Evolutionary conservation across 2,329 filamentous ascomycete genomes (phyloP).

Genomic region (Thyridium curvatum): DNA sequence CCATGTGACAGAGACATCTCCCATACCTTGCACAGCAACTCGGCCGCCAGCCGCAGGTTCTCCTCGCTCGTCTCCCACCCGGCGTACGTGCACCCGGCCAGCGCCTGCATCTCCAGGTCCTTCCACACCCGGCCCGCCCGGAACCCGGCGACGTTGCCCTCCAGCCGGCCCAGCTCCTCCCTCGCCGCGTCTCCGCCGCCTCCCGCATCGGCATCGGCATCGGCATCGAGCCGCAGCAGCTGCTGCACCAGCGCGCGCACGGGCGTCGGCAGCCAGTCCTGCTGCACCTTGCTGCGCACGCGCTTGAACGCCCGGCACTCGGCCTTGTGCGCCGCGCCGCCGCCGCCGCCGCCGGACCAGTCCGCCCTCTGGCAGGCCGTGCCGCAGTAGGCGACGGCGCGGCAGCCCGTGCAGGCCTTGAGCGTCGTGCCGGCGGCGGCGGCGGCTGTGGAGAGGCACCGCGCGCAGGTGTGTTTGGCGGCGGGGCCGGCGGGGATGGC

Average conservation of each 20-base stretch:
- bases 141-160: constrained; percentile 38
- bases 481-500: constrained; percentile 39
- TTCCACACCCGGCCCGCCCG: constrained; percentile 29
- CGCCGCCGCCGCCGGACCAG: constrained; percentile 29
- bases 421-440: constrained; percentile 7
- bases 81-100: constrained; percentile 42
- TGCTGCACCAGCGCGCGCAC: constrained; percentile 48
- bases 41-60: constrained; percentile 31
- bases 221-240: constrained; percentile 29
- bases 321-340: constrained; percentile 36
- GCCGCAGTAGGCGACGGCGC: constrained; percentile 47
- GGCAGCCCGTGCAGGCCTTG: constrained; percentile 47
- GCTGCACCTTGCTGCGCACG: constrained; percentile 19
- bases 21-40: constrained; percentile 48
- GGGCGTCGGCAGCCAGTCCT: constrained; percentile 42
- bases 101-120: constrained; percentile 42
- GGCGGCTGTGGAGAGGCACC: constrained; percentile 40
- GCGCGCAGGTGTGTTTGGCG: constrained; percentile 37
- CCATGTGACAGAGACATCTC: too few species aligned
- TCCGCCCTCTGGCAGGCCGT: constrained; percentile 45
- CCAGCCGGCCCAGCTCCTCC: constrained; percentile 29
- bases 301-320: constrained; percentile 45
- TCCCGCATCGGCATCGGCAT: constrained; percentile 1
- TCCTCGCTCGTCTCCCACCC: constrained; percentile 27
- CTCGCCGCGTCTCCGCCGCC: constrained; percentile 19